Conservation (phyloP, 352 stramenopile species). For the Globisporangium viniferum region DNA sequence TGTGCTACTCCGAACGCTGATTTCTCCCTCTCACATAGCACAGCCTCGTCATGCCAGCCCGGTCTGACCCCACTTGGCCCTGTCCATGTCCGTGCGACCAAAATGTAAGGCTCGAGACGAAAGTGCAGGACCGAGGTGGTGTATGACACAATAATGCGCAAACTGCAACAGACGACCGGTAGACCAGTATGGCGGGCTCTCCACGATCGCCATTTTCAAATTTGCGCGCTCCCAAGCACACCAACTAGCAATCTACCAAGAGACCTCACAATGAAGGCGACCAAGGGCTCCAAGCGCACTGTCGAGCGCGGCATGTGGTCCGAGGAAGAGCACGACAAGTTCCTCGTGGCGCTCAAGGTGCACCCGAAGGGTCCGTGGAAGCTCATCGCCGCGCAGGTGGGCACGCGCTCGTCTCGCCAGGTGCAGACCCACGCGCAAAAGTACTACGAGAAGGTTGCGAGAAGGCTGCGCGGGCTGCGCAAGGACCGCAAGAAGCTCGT, state of each 20-base stretch:
- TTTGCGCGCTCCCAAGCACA: neutral
- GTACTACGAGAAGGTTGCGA: constrained; percentile 76
- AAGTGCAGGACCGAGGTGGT: neutral
- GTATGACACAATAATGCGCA: constrained; percentile 8
- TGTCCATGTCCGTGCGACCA: neutral
- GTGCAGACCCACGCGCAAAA: constrained; percentile 57
- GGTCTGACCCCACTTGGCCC: no score
- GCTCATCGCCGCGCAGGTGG: constrained; percentile 22
- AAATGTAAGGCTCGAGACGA: neutral
- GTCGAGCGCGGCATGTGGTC: constrained; percentile 26
- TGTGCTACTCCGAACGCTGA: neutral
- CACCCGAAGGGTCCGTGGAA: constrained; percentile 32
- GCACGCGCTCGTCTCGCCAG: constrained; percentile 48
- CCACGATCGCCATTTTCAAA: constrained; percentile 1
- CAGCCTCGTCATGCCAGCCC: no score
- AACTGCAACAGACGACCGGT: neutral
- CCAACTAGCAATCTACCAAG: neutral
- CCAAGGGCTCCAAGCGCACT: neutral
- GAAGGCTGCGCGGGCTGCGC: constrained; percentile 50
- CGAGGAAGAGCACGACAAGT: constrained; percentile 35
- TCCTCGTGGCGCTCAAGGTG: constrained; percentile 21
- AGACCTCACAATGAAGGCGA: neutral
- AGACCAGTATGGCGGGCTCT: neutral
- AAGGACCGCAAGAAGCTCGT: constrained; percentile 57
- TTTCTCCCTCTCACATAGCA: neutral